Evolutionary conservation across 148 eudicot genomes (phyloP), one percentile per base, ranked within the genome.

Genomic region (Fagopyrum tataricum): DNA sequence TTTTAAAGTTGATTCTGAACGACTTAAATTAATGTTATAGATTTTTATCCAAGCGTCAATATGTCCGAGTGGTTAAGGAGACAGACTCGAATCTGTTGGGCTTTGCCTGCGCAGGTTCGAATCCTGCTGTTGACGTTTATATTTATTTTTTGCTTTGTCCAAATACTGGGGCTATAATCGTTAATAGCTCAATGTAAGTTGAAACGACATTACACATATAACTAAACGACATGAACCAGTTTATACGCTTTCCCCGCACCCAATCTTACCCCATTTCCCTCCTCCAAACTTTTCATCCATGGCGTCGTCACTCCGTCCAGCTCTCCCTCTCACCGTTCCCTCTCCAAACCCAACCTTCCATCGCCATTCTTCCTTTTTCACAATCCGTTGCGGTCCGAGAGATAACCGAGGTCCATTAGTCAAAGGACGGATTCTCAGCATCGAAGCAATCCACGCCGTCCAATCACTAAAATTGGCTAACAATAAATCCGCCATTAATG

Each of bases 31-130:
- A n/a, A n/a, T n/a, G n/a, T n/a, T n/a, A n/a, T n/a, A n/a, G n/a
- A n/a, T n/a, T n/a, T n/a, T n/a, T n/a, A n/a, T n/a, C n/a, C n/a
- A n/a, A 10, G 8, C 0, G 89, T 86, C 89, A 78, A 86, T 86
- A 86, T 86, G 89, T 86, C 89, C 89, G 89, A 86, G 89, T 86
- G 89, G 89, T 83, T 86, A 86, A 86, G 89, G 89, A 86, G 89
- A 86, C 89, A 84, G 92, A 86, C 86, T 88, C 85, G 86, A 85
- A 83, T 87, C 87, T 85, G 88, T 85, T 87, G 91, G 91, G 91
- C 88, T 85, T 77, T 81, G 88, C 86, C 86, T 87, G 90, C 88
- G 88, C 84, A 84, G 87, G 87, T 84, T 84, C 87, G 87, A 86
- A 85, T 85, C 86, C 89, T 85, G 85, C 86, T 86, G 86, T 83